These are phyloP conservation scores for Dendryphion nanum DNA, from an alignment of 2,329 filamentous ascomycete genomes.

Conservation along the genomic window DNA sequence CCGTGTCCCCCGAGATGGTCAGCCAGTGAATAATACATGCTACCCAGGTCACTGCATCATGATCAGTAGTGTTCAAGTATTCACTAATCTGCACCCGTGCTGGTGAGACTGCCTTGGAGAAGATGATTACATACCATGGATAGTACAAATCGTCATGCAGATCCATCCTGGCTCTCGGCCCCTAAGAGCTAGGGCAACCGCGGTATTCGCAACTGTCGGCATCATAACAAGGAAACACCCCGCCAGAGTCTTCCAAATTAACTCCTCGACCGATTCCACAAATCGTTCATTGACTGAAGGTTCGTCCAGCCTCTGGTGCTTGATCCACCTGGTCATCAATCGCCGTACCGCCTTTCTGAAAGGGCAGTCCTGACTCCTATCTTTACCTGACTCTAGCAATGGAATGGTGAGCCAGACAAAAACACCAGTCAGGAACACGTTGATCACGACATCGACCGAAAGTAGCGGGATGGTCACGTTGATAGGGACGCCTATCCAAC, in stretches of 20 bases:
- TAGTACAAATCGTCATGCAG: constrained; percentile 40
- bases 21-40: constrained; percentile 36
- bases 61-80: no score
- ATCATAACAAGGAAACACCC: constrained; percentile 40
- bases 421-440: constrained; percentile 38
- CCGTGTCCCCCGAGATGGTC: constrained; percentile 23
- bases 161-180: constrained; percentile 42
- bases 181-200: constrained; percentile 24
- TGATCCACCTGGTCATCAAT: constrained; percentile 5
- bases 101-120: background rate
- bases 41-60: constrained; percentile 33
- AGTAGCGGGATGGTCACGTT: constrained; percentile 38
- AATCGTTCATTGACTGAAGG: constrained; percentile 15
- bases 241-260: constrained; percentile 28
- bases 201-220: constrained; percentile 40
- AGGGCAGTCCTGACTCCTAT: constrained; percentile 1
- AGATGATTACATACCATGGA: constrained; percentile 37
- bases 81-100: no score
- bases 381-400: constrained; percentile 17
- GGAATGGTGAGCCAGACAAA: constrained; percentile 40
- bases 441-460: constrained; percentile 39
- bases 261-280: constrained; percentile 19
- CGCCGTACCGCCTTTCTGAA: constrained; percentile 14
- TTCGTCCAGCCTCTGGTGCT: constrained; percentile 6
- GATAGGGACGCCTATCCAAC: constrained; percentile 40